These are phyloP conservation scores for Lasiosphaeris hirsuta DNA, from an alignment of 495 filamentous ascomycete genomes.

Conservation along the genomic window DNA sequence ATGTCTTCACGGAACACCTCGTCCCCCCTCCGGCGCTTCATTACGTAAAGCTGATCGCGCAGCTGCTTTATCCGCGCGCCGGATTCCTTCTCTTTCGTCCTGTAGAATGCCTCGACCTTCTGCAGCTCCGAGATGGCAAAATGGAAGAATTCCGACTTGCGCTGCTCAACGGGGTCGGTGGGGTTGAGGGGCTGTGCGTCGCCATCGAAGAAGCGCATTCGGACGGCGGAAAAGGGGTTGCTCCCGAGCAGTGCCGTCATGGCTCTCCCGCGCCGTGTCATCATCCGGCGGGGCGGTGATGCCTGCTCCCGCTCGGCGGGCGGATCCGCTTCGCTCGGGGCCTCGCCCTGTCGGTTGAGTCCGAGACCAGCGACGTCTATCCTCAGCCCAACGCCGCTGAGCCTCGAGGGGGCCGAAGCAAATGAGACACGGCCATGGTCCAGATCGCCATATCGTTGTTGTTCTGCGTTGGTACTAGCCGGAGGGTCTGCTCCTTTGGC, in stretches of 20 bases:
- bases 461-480: too few species aligned
- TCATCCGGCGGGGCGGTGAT: background rate
- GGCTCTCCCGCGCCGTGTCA: background rate
- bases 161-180: slow-evolving; percentile 1
- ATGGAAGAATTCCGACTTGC: slow-evolving; percentile 6
- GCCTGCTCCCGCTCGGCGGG: too few species aligned
- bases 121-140: slow-evolving; percentile 4
- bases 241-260: background rate
- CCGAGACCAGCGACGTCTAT: background rate
- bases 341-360: background rate
- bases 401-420: background rate
- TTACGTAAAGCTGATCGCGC: slow-evolving; percentile 2
- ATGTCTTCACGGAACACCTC: background rate
- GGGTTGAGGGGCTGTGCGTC: background rate
- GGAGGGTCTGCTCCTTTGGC: too few species aligned
- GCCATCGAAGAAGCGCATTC: slow-evolving; percentile 3
- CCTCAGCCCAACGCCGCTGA: background rate
- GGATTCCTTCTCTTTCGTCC: background rate
- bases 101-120: slow-evolving; percentile 7
- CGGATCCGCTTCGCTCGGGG: background rate
- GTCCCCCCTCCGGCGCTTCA: slow-evolving; percentile 1
- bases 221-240: slow-evolving; percentile 1
- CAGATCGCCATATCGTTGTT: too few species aligned
- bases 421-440: too few species aligned
- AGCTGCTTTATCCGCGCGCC: background rate